Conservation (phyloP, 1,284 basidiomycete genomes). For the Microbotryum lychnidis-dioicae region DNA sequence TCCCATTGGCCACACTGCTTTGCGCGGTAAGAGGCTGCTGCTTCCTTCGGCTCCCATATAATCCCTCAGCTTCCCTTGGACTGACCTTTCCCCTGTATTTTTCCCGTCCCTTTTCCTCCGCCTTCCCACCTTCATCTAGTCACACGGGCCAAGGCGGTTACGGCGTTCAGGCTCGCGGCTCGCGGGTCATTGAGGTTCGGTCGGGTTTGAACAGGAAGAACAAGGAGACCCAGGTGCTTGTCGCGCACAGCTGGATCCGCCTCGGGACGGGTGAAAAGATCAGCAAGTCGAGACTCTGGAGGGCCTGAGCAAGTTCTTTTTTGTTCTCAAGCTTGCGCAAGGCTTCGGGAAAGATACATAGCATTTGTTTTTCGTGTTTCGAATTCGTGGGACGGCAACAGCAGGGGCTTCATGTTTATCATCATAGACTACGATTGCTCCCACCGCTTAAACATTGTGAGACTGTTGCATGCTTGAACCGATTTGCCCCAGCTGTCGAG, state of each 20-base stretch:
- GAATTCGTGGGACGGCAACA: too few species aligned
- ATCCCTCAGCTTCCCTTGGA: too few species aligned
- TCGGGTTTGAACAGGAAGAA: neutral
- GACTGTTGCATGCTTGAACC: too few species aligned
- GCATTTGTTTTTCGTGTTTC: too few species aligned
- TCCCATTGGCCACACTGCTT: neutral
- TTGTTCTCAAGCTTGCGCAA: neutral
- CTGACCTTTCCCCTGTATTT: too few species aligned
- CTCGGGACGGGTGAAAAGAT: neutral
- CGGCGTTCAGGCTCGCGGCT: neutral
- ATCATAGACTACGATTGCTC: too few species aligned
- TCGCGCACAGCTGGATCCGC: neutral
- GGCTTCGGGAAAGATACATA: neutral
- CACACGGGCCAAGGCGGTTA: constrained; percentile 7
- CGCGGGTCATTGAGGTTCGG: neutral
- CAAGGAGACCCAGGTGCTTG: neutral
- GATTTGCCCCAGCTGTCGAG: too few species aligned
- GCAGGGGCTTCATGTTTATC: too few species aligned
- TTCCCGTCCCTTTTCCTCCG: too few species aligned
- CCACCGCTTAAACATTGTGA: too few species aligned
- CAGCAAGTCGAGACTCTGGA: neutral
- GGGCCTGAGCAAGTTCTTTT: neutral
- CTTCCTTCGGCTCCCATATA: too few species aligned
- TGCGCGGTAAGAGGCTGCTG: neutral
- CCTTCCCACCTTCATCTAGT: neutral